Percentiles rank a stretch among this genome's conserved stretches.
These are phyloP conservation scores for Nematodospora valgi DNA, from an alignment of 805 yeast genomes.

Conservation along the genomic window DNA sequence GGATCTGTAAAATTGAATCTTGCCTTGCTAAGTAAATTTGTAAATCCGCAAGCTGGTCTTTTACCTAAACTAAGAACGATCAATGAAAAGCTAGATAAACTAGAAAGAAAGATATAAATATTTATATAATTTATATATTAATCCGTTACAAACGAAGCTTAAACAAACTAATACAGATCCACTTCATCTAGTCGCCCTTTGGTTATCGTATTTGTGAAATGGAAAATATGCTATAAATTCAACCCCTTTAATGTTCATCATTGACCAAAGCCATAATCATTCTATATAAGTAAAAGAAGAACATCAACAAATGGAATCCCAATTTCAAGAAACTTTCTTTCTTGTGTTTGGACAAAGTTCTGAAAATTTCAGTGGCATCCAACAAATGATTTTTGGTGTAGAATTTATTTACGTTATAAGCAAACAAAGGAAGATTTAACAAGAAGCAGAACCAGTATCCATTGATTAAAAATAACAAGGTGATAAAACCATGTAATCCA, in stretches of 20 bases:
- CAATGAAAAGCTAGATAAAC: conserved; percentile 19
- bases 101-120: conserved; percentile 15
- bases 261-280: conserved; percentile 92
- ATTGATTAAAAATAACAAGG: conserved; percentile 69
- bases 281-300: conserved; percentile 93
- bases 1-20: conserved; percentile 8
- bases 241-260: conserved; percentile 29
- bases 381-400: conserved; percentile 76
- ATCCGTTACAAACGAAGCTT: no score
- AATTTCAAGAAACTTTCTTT: conserved; percentile 86
- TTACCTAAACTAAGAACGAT: conserved; percentile 17
- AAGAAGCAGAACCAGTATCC: conserved; percentile 92
- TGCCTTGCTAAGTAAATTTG: conserved; percentile 13
- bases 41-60: conserved; percentile 25
- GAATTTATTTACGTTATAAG: conserved; percentile 79
- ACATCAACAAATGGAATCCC: conserved; percentile 86
- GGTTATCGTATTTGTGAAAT: no score
- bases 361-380: conserved; percentile 96
- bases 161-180: no score
- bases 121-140: no score
- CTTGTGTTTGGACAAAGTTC: conserved; percentile 90
- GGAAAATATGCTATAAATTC: no score
- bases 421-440: conserved; percentile 77
- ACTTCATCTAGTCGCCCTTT: no score
- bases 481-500: conserved; percentile 67